Evolutionary conservation across 225 moss, liverwort and hornwort species (phyloP), one percentile per base, ranked within the genome.

Genomic region (Ulota crispa): DNA sequence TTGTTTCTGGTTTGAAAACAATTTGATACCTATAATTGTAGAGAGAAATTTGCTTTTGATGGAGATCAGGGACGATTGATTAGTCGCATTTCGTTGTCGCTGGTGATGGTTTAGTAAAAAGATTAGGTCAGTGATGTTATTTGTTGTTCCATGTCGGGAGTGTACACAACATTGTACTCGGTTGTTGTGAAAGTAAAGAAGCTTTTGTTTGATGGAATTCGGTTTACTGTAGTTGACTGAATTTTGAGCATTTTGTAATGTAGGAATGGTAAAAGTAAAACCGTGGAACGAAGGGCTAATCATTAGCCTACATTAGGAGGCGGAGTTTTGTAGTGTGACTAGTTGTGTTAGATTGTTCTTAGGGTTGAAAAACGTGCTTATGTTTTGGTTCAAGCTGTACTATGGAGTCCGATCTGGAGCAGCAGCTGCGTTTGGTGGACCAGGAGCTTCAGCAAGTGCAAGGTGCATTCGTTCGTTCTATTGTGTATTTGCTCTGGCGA

Each of bases 361-460:
- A 14, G 39, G 41, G 28, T 54, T 26, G 41, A 41, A 11, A 2
- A 37, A 54, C 16, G 18, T 26, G 14, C 26, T 57, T 27, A 9
- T 56, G 19, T 57, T 42, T 7, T 31, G 1, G 27, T 18, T 45
- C 55, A 82, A 28, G 31, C 16, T 77, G 7, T 13, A 24, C 13
- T 31, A 95, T 96, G 95, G 89, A 93, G 37, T 85, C 89, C 64
- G 93, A 93, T 86, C 70, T 93, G 67, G 85, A 87, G 82, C 88
- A 95, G 89, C 89, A 92, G 77, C 86, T 98, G 77, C 92, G 91
- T 37, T 82, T 97, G 27, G 93, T 97, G 77, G 85, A 95, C 43
- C 88, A 89, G 32, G 97, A 97, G 78, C 93, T 97, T 41, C 89
- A 86, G 78, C 94, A 94, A 85, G 94, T 97, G 23, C 91, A 97